Evolutionary conservation across 768 basidiomycete genomes (phyloP).

Genomic region (Cystobasidium onofrii): DNA sequence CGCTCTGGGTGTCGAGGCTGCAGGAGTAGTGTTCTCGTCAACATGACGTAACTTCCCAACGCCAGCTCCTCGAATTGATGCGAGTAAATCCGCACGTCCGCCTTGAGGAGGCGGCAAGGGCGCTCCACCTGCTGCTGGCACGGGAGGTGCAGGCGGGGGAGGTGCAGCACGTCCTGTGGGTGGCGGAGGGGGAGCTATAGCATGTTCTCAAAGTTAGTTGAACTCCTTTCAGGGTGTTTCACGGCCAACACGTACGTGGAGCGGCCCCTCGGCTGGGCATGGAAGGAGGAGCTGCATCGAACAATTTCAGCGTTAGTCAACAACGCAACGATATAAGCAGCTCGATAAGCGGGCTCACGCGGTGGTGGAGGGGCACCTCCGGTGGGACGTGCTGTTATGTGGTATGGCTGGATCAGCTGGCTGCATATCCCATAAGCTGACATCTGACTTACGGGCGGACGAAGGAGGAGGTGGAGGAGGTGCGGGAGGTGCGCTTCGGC

Average conservation of each 20-base stretch:
- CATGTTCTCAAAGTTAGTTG: background rate
- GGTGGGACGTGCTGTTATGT: background rate
- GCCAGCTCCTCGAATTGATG: slow-evolving; percentile 37
- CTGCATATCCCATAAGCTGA: background rate
- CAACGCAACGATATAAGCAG: background rate
- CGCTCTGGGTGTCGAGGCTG: slow-evolving; percentile 39
- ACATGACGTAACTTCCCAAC: slow-evolving; percentile 25
- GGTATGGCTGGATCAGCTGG: background rate
- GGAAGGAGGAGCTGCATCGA: slow-evolving; percentile 3
- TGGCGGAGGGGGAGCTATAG: slow-evolving; percentile 29
- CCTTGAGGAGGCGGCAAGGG: slow-evolving; percentile 12
- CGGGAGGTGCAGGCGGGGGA: slow-evolving; percentile 38
- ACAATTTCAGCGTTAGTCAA: background rate
- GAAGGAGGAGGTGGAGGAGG: slow-evolving; percentile 19
- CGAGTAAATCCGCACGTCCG: slow-evolving; percentile 35
- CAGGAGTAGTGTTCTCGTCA: slow-evolving; percentile 28
- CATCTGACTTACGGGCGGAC: background rate
- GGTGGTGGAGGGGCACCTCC: slow-evolving; percentile 28
- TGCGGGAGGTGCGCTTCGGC: background rate
- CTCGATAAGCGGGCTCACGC: slow-evolving; percentile 3
- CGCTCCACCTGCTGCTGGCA: slow-evolving; percentile 33
- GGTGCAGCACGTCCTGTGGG: slow-evolving; percentile 35
- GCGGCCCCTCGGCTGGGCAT: background rate
- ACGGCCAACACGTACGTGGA: slow-evolving; percentile 11
- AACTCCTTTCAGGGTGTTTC: background rate